Evolutionary conservation across 192 early-diverging fungal species (phyloP).

Genomic region (Dissophora globulifera): DNA sequence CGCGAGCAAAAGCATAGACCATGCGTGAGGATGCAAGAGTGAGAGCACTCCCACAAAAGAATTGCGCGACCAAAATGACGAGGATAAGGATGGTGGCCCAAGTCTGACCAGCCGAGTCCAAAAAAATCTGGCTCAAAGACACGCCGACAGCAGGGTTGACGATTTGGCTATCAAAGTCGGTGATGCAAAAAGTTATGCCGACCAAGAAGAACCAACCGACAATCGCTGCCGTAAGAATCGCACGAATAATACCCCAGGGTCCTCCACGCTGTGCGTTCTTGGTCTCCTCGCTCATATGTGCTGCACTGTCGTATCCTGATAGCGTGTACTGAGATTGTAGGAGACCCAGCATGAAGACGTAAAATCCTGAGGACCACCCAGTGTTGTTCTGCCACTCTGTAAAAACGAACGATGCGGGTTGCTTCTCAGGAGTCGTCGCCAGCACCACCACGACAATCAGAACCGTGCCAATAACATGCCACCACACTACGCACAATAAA

Average conservation of each 20-base stretch:
- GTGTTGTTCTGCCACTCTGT: slow-evolving; percentile 63
- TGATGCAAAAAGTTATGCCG: slow-evolving; percentile 57
- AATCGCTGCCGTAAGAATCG: slow-evolving; percentile 50
- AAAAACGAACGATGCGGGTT: slow-evolving; percentile 57
- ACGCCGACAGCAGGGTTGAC: slow-evolving; percentile 53
- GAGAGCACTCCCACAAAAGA: slow-evolving; percentile 60
- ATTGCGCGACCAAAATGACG: slow-evolving; percentile 57
- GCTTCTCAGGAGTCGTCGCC: slow-evolving; percentile 53
- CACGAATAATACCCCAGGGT: slow-evolving; percentile 58
- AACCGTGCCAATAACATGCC: slow-evolving; percentile 58
- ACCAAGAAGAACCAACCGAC: slow-evolving; percentile 61
- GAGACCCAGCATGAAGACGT: slow-evolving; percentile 62
- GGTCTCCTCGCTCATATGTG: slow-evolving; percentile 65
- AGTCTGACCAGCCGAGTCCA: slow-evolving; percentile 56
- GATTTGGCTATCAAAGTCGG: slow-evolving; percentile 51
- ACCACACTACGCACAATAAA: too few species aligned
- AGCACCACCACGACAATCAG: slow-evolving; percentile 61
- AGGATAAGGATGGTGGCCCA: slow-evolving; percentile 62
- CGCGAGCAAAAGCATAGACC: slow-evolving; percentile 68
- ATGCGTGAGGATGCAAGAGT: slow-evolving; percentile 63
- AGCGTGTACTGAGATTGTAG: slow-evolving; percentile 66
- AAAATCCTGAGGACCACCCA: slow-evolving; percentile 58
- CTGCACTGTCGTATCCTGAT: slow-evolving; percentile 62
- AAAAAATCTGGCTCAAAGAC: slow-evolving; percentile 57
- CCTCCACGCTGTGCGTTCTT: slow-evolving; percentile 61